Evolutionary conservation across 1,284 basidiomycete genomes (phyloP).

Genomic region (Takashimella tepidaria): DNA sequence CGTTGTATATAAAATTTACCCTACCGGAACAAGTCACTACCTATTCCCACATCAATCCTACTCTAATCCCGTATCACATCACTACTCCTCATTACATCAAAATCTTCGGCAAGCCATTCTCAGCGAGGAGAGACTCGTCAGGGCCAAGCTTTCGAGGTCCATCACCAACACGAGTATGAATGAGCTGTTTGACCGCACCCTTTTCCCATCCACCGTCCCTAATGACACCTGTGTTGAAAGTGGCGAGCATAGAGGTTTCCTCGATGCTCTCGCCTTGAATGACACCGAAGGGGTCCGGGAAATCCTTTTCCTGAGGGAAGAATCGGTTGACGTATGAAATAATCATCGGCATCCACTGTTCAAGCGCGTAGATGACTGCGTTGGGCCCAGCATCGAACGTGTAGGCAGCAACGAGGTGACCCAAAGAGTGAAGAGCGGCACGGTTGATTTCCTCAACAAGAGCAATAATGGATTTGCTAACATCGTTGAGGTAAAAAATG

Average conservation of each 20-base stretch:
- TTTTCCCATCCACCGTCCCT: conserved; percentile 58
- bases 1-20: too few species aligned
- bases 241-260: conserved; percentile 48
- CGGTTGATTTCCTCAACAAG: conserved; percentile 92
- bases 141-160: conserved; percentile 60
- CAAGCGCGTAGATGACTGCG: conserved; percentile 89
- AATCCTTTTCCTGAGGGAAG: conserved; percentile 72
- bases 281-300: conserved; percentile 69
- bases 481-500: conserved; percentile 99
- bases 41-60: too few species aligned
- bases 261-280: conserved; percentile 39
- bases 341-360: conserved; percentile 71
- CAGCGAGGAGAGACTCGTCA: conserved; percentile 47
- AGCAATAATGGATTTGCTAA: conserved; percentile 76
- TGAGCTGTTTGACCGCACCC: conserved; percentile 78
- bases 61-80: too few species aligned
- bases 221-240: conserved; percentile 72
- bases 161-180: conserved; percentile 86
- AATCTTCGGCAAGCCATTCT: conserved; percentile 48
- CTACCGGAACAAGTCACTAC: too few species aligned
- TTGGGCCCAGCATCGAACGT: conserved; percentile 99
- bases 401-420: conserved; percentile 80
- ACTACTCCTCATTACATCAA: too few species aligned
- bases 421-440: conserved; percentile 59
- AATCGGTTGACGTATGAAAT: conserved; percentile 67